A percentile compares a stretch with the other conserved stretches of the same genome.
phyloP scores from a whole-genome alignment of 176 grass and related monocot genomes.

The Aegilops bicornis region DNA sequence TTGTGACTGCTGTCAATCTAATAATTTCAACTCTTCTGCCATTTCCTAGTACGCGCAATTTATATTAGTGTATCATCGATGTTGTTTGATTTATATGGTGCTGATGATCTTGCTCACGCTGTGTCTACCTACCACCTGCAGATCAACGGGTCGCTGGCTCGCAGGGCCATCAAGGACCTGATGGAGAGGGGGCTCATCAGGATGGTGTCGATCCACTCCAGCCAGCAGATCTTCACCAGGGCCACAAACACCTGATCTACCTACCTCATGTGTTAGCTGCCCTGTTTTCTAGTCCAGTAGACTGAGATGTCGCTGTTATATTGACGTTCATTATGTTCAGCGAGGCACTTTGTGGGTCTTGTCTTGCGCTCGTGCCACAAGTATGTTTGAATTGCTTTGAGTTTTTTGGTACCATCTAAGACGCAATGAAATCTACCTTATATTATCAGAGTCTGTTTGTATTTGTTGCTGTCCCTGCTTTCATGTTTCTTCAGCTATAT shows the following conservation, averaged over 20 bases:
- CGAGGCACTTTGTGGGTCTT: background rate
- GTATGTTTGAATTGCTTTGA: constrained; percentile 25
- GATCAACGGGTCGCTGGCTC: constrained; percentile 52
- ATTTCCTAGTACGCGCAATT: too few species aligned
- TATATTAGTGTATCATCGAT: background rate
- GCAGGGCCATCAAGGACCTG: constrained; percentile 57
- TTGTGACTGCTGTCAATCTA: background rate
- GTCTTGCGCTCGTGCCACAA: background rate
- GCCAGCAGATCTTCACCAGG: constrained; percentile 65
- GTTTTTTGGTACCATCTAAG: background rate
- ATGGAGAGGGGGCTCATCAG: constrained; percentile 42
- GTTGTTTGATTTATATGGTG: background rate
- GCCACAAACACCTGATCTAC: constrained; percentile 45
- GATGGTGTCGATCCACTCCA: constrained; percentile 50
- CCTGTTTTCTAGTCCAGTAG: background rate
- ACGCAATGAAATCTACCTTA: background rate
- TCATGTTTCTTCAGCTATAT: too few species aligned
- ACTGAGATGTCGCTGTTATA: background rate
- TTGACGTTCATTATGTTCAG: background rate
- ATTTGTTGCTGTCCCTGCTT: background rate
- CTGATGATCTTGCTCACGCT: background rate
- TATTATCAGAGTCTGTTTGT: background rate
- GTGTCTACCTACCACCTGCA: background rate
- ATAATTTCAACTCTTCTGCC: too few species aligned
- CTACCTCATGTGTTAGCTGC: background rate